Evolutionary conservation across 129 eudicot genomes (phyloP).

Genomic region (Helianthus tuberosus): DNA sequence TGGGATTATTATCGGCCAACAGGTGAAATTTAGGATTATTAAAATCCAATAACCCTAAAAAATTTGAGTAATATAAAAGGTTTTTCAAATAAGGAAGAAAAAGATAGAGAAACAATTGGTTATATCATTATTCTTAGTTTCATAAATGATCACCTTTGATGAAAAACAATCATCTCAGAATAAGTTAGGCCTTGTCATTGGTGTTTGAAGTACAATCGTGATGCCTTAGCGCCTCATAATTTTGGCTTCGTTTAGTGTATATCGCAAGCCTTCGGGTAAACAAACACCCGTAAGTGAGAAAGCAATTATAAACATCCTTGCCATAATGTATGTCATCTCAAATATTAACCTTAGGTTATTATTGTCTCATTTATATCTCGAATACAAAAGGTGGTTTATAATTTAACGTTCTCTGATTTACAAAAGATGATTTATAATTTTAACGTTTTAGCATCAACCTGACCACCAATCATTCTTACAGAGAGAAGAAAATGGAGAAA

Average conservation of each 20-base stretch:
- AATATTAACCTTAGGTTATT: too few species aligned
- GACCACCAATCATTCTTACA: constrained; percentile 22
- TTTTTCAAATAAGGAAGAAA: too few species aligned
- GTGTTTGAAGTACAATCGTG: not conserved
- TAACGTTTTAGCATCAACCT: not conserved
- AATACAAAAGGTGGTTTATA: not conserved
- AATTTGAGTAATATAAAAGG: too few species aligned
- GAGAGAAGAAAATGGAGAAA: constrained; percentile 65
- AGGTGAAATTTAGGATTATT: too few species aligned
- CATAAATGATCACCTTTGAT: constrained; percentile 16
- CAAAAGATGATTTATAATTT: not conserved
- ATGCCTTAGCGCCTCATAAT: not conserved
- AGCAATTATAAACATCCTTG: not conserved
- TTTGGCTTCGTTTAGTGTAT: not conserved
- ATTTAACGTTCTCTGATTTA: not conserved
- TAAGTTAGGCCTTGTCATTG: not conserved
- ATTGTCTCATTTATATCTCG: not conserved
- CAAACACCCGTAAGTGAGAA: not conserved
- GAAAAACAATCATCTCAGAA: not conserved
- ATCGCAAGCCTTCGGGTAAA: too few species aligned
- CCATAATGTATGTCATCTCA: not conserved
- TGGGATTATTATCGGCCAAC: too few species aligned
- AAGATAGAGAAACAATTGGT: too few species aligned
- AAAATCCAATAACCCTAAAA: too few species aligned
- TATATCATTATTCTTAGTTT: not conserved